These are phyloP conservation scores for Periglandula ipomoeae DNA, from an alignment of 2,329 filamentous ascomycete species.

Conservation along the genomic window DNA sequence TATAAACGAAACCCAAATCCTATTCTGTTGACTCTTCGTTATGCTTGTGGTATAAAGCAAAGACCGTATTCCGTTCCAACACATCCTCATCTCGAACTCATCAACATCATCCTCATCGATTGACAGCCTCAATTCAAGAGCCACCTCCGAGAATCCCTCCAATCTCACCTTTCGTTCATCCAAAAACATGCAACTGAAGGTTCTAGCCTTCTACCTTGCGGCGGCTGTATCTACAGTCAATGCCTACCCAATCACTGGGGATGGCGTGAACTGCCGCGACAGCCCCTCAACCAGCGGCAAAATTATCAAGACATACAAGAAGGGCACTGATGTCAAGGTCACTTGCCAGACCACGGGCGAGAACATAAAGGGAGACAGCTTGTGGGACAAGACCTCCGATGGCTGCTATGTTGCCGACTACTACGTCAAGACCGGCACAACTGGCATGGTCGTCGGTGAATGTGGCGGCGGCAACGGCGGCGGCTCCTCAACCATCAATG, in stretches of 20 bases:
- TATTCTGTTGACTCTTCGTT: too few species aligned
- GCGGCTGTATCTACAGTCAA: neutral
- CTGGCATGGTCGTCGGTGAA: constrained; percentile 1
- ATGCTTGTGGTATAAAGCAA: too few species aligned
- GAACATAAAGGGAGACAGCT: constrained; percentile 2
- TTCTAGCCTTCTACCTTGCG: neutral
- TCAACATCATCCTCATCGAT: too few species aligned
- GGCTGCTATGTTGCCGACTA: constrained; percentile 9
- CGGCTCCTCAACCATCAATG: neutral
- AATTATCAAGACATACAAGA: constrained; percentile 4
- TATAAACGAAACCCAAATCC: too few species aligned
- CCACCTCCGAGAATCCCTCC: too few species aligned
- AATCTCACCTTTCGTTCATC: too few species aligned
- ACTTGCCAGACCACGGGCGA: constrained; percentile 6
- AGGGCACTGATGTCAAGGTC: constrained; percentile 4
- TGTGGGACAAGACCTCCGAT: constrained; percentile 8
- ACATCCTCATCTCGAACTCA: too few species aligned
- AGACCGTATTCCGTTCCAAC: too few species aligned
- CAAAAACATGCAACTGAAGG: neutral
- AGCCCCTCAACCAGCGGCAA: constrained; percentile 5
- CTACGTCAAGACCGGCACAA: constrained; percentile 9
- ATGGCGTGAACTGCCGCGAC: constrained; percentile 6
- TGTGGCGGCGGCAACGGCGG: neutral
- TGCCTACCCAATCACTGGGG: constrained; percentile 3
- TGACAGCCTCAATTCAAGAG: too few species aligned